Percentiles rank a stretch among this genome's conserved stretches.
phyloP scores from a whole-genome alignment of 768 basidiomycete genomes.

The Trametes cinnabarina region DNA sequence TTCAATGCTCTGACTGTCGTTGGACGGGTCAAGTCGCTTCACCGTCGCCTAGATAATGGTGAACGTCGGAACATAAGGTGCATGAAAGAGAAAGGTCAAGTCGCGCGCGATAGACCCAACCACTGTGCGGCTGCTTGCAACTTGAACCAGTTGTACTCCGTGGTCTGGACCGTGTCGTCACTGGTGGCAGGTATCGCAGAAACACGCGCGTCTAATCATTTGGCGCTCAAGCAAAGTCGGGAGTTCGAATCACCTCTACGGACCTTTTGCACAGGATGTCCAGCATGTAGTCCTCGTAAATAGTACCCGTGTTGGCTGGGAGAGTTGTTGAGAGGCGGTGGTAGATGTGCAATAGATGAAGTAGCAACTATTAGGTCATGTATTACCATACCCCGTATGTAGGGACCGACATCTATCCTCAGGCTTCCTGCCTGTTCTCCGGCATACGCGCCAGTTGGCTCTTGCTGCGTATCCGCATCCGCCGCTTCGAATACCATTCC shows the following conservation, averaged over 20 bases:
- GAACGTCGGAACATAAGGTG: background rate
- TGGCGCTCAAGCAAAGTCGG: background rate
- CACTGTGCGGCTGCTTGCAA: no score
- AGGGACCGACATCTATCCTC: conserved; percentile 6
- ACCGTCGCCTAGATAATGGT: background rate
- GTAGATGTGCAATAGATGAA: background rate
- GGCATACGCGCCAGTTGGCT: conserved; percentile 62
- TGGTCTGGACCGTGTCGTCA: background rate
- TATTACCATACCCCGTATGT: conserved; percentile 11
- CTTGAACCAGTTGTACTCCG: background rate
- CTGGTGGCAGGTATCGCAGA: no score
- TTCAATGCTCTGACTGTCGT: background rate
- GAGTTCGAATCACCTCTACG: background rate
- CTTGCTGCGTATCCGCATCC: conserved; percentile 66
- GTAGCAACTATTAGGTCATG: conserved; percentile 17
- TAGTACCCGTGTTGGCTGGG: no score
- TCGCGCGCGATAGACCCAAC: no score
- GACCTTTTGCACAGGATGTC: no score
- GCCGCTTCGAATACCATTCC: conserved; percentile 87
- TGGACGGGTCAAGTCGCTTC: background rate
- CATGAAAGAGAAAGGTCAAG: background rate
- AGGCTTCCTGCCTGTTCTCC: conserved; percentile 49
- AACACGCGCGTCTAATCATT: background rate
- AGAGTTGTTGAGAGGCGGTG: conserved; percentile 2
- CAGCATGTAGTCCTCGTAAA: no score